phyloP scores from a whole-genome alignment of 495 filamentous ascomycete genomes.

The Astrothelium macrocarpum region DNA sequence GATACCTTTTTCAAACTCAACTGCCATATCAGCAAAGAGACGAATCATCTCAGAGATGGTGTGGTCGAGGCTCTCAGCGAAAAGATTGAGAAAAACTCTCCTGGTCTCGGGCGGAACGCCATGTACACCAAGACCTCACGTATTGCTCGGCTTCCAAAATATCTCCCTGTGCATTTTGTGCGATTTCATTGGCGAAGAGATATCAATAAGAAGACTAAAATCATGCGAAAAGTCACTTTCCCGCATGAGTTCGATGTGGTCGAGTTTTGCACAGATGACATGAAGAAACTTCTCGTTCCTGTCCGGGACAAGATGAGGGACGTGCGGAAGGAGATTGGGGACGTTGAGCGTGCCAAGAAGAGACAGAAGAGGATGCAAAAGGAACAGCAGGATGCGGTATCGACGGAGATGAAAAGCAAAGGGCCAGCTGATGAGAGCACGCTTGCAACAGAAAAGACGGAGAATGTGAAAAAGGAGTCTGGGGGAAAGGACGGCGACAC shows the following conservation, averaged over 20 bases:
- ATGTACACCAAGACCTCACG: constrained; percentile 82
- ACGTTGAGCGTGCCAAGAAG: constrained; percentile 79
- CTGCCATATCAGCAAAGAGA: constrained; percentile 80
- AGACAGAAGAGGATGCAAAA: constrained; percentile 68
- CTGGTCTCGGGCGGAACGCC: constrained; percentile 63
- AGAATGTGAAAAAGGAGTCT: constrained; percentile 34
- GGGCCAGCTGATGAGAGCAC: constrained; percentile 44
- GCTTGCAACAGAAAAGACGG: constrained; percentile 29
- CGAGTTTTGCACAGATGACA: constrained; percentile 88
- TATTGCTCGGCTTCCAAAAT: constrained; percentile 83
- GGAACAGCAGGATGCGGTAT: constrained; percentile 42
- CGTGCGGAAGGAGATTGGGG: constrained; percentile 86
- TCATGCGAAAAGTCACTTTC: constrained; percentile 97
- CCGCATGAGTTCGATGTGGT: constrained; percentile 85
- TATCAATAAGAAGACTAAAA: constrained; percentile 96
- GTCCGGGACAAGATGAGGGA: constrained; percentile 92
- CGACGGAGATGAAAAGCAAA: constrained; percentile 35
- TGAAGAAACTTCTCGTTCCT: constrained; percentile 72
- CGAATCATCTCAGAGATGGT: constrained; percentile 83
- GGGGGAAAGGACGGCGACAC: constrained; percentile 56
- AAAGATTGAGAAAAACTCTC: constrained; percentile 81
- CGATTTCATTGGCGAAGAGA: constrained; percentile 96
- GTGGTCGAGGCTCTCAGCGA: constrained; percentile 72
- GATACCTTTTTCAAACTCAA: constrained; percentile 87
- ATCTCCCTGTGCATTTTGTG: constrained; percentile 93